A percentile compares a stretch with the other conserved stretches of the same genome.
phyloP scores from a whole-genome alignment of 2,329 filamentous ascomycete species.

The Phaeophleospora eucalypticola region DNA sequence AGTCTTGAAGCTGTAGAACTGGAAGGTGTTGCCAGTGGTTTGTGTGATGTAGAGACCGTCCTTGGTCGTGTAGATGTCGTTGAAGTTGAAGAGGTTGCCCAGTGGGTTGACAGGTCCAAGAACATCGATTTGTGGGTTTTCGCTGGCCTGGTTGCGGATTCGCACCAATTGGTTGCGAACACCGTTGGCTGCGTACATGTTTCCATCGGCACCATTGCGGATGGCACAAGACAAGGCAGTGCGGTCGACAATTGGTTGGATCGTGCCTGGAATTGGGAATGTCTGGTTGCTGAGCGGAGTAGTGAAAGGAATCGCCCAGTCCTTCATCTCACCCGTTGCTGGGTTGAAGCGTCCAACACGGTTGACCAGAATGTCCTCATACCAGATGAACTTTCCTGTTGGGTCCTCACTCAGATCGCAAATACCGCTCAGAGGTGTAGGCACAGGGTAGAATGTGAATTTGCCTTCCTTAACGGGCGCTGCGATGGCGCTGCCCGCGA shows the following conservation, averaged over 20 bases:
- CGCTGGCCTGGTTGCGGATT: neutral
- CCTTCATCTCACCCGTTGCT: slow-evolving; percentile 6
- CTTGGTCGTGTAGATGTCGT: slow-evolving; percentile 20
- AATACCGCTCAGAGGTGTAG: slow-evolving; percentile 8
- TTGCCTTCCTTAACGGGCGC: neutral
- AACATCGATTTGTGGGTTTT: slow-evolving; percentile 10
- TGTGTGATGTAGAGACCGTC: slow-evolving; percentile 23
- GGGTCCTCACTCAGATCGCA: slow-evolving; percentile 10
- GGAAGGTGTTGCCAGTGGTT: slow-evolving; percentile 21
- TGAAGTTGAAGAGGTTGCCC: slow-evolving; percentile 23
- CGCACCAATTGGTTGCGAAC: neutral
- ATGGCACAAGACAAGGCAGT: slow-evolving; percentile 11
- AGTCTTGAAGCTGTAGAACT: slow-evolving; percentile 16
- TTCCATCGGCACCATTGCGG: slow-evolving; percentile 8
- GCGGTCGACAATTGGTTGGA: slow-evolving; percentile 4
- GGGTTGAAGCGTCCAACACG: slow-evolving; percentile 10
- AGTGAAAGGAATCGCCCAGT: slow-evolving; percentile 14
- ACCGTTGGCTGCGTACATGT: slow-evolving; percentile 11
- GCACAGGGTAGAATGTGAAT: slow-evolving; percentile 12
- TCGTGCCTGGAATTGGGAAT: slow-evolving; percentile 6
- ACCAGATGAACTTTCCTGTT: slow-evolving; percentile 7
- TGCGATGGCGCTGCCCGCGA: neutral
- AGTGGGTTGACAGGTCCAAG: slow-evolving; percentile 19
- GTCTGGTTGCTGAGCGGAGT: slow-evolving; percentile 4
- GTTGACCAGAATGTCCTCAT: slow-evolving; percentile 12